A percentile compares a stretch with the other conserved stretches of the same genome.
Evolutionary conservation across 805 yeast species (phyloP).

Genomic region (Tanozyma kutaoensis): DNA sequence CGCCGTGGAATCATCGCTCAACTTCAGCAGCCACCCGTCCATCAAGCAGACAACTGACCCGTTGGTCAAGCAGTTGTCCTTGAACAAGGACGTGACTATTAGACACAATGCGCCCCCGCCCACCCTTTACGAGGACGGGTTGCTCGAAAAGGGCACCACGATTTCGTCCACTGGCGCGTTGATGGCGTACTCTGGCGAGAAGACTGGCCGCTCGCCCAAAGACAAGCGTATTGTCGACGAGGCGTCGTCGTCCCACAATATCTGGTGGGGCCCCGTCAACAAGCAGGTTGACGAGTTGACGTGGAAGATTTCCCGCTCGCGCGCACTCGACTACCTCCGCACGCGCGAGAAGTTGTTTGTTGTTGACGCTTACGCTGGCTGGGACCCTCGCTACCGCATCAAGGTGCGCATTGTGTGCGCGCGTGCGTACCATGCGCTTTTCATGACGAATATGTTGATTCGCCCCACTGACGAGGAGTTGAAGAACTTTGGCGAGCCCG

Average conservation of each 20-base stretch:
- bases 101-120: conserved; percentile 93
- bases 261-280: conserved; percentile 99
- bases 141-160: conserved; percentile 81
- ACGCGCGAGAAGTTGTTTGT: conserved; percentile 90
- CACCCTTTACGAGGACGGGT: conserved; percentile 86
- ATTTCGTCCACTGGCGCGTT: conserved; percentile 89
- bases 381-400: conserved; percentile 97
- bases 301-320: conserved; percentile 89
- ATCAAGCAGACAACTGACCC: conserved; percentile 25
- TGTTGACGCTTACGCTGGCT: conserved; percentile 95
- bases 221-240: conserved; percentile 97
- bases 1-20: conserved; percentile 30
- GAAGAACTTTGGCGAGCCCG: conserved; percentile 88
- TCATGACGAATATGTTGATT: conserved; percentile 97
- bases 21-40: conserved; percentile 23
- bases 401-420: conserved; percentile 95
- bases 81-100: conserved; percentile 49
- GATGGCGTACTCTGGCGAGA: conserved; percentile 88
- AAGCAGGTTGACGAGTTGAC: conserved; percentile 88
- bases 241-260: conserved; percentile 64
- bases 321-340: conserved; percentile 94
- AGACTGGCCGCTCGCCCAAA: conserved; percentile 97
- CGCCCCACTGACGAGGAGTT: conserved; percentile 89
- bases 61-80: conserved; percentile 25
- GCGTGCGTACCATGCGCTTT: conserved; percentile 94